Evolutionary conservation across 495 filamentous ascomycete species (phyloP).

Genomic region (Penicillium samsonianum): DNA sequence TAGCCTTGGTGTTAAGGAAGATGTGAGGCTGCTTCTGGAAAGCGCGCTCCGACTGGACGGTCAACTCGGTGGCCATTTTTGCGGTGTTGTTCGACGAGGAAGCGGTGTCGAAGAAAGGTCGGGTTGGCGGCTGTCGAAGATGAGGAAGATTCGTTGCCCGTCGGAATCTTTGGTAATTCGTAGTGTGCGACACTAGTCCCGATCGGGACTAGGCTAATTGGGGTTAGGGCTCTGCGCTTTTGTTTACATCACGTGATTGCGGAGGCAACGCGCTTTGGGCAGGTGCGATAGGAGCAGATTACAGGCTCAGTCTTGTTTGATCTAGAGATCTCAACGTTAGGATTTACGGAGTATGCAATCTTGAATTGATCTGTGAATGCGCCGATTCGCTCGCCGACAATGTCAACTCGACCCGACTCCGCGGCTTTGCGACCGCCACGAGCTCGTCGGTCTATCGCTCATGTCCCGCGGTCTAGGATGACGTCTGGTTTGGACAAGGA

Average conservation of each 20-base stretch:
- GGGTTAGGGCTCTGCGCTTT: conserved; percentile 48
- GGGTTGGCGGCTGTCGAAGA: conserved; percentile 43
- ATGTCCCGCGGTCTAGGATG: conserved; percentile 56
- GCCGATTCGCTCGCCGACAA: conserved; percentile 17
- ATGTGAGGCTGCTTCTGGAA: conserved; percentile 99
- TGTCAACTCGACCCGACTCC: conserved; percentile 45
- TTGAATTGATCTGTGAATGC: conserved; percentile 15
- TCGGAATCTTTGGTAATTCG: conserved; percentile 39
- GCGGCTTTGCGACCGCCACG: conserved; percentile 47
- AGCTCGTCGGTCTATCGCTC: conserved; percentile 77
- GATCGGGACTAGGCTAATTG: conserved; percentile 33
- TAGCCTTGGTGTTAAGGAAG: conserved; percentile 90
- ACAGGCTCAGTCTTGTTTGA: background rate
- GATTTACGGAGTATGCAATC: conserved; percentile 1
- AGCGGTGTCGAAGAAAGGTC: conserved; percentile 44
- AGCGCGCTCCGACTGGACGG: conserved; percentile 96
- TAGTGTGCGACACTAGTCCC: conserved; percentile 44
- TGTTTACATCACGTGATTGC: conserved; percentile 46
- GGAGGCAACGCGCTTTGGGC: conserved; percentile 35
- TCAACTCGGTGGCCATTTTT: conserved; percentile 97
- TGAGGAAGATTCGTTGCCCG: conserved; percentile 46
- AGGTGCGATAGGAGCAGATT: conserved; percentile 13
- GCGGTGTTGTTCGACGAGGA: conserved; percentile 57
- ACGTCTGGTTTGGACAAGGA: conserved; percentile 60
- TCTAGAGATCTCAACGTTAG: conserved; percentile 3